Base-by-base conservation (phyloP, 2,329 filamentous ascomycete genomes). In the Cladosporium sp. region DNA sequence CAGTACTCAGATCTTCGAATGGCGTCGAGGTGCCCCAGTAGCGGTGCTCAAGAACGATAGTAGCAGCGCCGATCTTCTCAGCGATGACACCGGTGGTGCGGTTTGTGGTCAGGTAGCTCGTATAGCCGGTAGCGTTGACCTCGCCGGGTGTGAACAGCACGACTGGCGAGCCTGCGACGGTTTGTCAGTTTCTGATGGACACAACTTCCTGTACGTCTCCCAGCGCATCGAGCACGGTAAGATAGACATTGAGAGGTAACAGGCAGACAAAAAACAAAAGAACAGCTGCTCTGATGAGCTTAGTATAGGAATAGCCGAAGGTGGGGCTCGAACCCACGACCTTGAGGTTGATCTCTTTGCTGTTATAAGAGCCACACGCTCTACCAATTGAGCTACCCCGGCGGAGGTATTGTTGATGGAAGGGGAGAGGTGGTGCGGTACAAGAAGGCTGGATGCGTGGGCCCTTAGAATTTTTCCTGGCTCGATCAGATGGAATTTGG, bases 21-120 rank as follows among this genome's bases (percentile, higher is more conserved):
- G 84, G 83, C 2, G 78, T 78, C 6, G 81, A 84, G 15, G 76
- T 74, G 3, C 83, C 83, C 78, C 79, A 86, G 69, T 83, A 85
- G 12, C 83, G 78, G 65, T 86, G 83, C 69, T 86, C 83, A 34
- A 85, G 66, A 57, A 85, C 68, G 30, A 86, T 69, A 2, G 80
- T 77, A 9, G 83, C 83, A 39, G 77, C 83, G 17, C 78, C 76
- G 39, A 85, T 74, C 54, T 78, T 75, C 66, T 83, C 72, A 1
- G 81, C 83, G 59, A 79, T 77, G 4, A 76, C 65, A 38, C 83
- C 83, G 3, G 78, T 78, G 9, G 83, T 70, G 2, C 77, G 77
- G 22, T 68, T 68, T 58, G 82, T 81, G 5, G 75, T 81, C 36
- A 85, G 66, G 60, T 83, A 86, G 8, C 72, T 77, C 12, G 70